Percentiles rank a stretch among this genome's conserved stretches.
phyloP scores from a whole-genome alignment of 2,329 filamentous ascomycete species.

The Diaporthe capsici region DNA sequence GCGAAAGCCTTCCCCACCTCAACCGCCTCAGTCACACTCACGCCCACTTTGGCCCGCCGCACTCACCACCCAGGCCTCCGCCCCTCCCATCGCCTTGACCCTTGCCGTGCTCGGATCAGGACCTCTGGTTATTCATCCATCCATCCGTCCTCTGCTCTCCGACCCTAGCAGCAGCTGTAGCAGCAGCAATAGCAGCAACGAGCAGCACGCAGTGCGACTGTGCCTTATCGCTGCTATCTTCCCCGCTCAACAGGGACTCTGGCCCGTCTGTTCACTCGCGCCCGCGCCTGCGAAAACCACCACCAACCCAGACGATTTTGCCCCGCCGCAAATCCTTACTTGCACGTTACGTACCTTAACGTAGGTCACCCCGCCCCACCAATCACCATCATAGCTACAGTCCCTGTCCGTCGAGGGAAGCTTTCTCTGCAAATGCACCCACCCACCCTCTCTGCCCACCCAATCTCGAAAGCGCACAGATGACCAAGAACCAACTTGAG shows the following conservation, averaged over 20 bases:
- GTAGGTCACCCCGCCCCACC: slow-evolving; percentile 29
- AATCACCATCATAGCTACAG: slow-evolving; percentile 35
- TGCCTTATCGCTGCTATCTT: slow-evolving; percentile 40
- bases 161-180: slow-evolving; percentile 2
- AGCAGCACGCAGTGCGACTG: slow-evolving; percentile 28
- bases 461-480: slow-evolving; percentile 20
- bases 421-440: slow-evolving; percentile 36
- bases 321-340: slow-evolving; percentile 43
- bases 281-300: slow-evolving; percentile 31
- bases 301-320: slow-evolving; percentile 34
- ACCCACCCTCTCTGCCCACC: slow-evolving; percentile 26
- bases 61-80: slow-evolving; percentile 3
- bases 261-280: slow-evolving; percentile 22
- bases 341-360: slow-evolving; percentile 35
- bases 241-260: slow-evolving; percentile 38
- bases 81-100: slow-evolving; percentile 12
- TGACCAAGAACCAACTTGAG: slow-evolving; percentile 34
- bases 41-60: slow-evolving; percentile 27
- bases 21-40: slow-evolving; percentile 41
- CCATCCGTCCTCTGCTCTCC: not conserved
- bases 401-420: slow-evolving; percentile 31
- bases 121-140: slow-evolving; percentile 3
- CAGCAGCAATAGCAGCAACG: slow-evolving; percentile 18
- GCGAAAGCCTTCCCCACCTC: slow-evolving; percentile 18
- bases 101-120: slow-evolving; percentile 2